Conservation (phyloP, 345 rosid genomes). For the Lumnitzera littorea region DNA sequence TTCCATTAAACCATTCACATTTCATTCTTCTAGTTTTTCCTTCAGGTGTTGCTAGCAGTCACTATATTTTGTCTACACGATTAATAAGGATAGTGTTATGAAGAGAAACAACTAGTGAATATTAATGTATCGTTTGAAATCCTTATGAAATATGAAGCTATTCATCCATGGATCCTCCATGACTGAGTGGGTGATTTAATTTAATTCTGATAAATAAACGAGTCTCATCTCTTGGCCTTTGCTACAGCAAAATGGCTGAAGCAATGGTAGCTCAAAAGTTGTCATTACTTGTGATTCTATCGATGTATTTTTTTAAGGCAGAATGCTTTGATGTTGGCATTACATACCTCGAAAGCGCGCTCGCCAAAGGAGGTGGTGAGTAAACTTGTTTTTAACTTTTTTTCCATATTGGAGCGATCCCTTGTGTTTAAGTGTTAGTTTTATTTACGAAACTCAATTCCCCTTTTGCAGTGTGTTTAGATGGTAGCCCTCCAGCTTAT, state of each 20-base stretch:
- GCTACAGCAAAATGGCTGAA: slow-evolving; percentile 40
- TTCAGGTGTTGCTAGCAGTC: no score
- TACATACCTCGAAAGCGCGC: slow-evolving; percentile 54
- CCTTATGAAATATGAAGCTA: no score
- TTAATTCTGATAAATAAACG: no score
- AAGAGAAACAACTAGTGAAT: no score
- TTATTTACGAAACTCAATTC: not conserved
- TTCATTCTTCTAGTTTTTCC: no score
- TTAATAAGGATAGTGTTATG: no score
- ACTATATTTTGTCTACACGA: no score
- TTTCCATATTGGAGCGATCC: not conserved
- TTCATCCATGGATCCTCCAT: no score
- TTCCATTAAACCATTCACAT: no score
- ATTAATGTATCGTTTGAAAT: no score
- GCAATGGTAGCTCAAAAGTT: slow-evolving; percentile 33
- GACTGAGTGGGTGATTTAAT: no score
- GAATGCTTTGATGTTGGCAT: slow-evolving; percentile 45
- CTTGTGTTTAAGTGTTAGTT: not conserved
- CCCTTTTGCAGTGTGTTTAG: slow-evolving; percentile 64
- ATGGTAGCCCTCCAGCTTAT: slow-evolving; percentile 97
- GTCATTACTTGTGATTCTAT: slow-evolving; percentile 22
- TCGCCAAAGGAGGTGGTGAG: slow-evolving; percentile 82
- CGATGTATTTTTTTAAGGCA: slow-evolving; percentile 23
- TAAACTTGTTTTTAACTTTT: not conserved
- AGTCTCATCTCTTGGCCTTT: not conserved